Percentiles rank a stretch among this genome's conserved stretches.
phyloP scores from a whole-genome alignment of 2,329 filamentous ascomycete species.

The Scytalidium lignicola region DNA sequence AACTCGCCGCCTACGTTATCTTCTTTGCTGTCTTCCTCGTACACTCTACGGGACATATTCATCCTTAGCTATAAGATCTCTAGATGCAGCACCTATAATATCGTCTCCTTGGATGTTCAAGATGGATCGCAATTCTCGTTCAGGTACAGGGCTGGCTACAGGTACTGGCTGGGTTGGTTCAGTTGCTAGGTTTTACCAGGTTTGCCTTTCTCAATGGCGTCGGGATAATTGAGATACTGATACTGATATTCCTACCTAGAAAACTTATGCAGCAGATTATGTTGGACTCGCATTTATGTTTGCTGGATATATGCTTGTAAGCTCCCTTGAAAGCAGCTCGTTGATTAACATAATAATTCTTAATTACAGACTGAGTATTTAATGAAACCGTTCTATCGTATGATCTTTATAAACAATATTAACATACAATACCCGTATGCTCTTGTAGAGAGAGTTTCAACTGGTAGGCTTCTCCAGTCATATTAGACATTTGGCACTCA shows the following conservation, averaged over 20 bases:
- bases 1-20: neutral
- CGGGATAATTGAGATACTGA: neutral
- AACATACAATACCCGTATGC: conserved; percentile 85
- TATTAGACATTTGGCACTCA: neutral
- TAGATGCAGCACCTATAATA: neutral
- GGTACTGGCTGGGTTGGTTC: conserved; percentile 23
- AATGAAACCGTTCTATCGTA: conserved; percentile 83
- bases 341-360: neutral
- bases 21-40: neutral
- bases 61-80: neutral
- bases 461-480: conserved; percentile 48
- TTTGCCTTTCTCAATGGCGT: conserved; percentile 4
- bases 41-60: neutral
- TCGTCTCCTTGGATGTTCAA: neutral
- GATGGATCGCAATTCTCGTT: conserved; percentile 10
- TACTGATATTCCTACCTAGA: conserved; percentile 38
- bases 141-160: conserved; percentile 15
- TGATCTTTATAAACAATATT: conserved; percentile 86
- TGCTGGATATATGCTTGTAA: conserved; percentile 58
- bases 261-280: conserved; percentile 86
- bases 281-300: conserved; percentile 70
- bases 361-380: conserved; percentile 55
- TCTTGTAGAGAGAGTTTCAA: conserved; percentile 73
- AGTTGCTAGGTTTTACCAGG: conserved; percentile 29
- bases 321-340: conserved; percentile 12